Evolutionary conservation across 2,329 filamentous ascomycete genomes (phyloP).

Genomic region (Zymoseptoria brevis): DNA sequence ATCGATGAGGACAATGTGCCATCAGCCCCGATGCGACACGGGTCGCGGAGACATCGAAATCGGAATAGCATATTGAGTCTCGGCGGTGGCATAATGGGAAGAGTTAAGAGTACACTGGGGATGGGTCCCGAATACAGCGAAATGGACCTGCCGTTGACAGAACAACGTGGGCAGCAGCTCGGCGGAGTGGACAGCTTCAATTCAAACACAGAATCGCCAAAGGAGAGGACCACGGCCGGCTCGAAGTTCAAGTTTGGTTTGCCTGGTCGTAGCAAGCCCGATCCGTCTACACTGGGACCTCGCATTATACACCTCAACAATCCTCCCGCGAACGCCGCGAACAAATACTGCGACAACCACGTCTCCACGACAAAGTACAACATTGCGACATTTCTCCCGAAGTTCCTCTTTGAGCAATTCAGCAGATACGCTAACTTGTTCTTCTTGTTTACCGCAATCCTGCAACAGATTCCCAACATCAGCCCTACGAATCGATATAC

Average conservation of each 20-base stretch:
- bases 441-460: constrained; percentile 91
- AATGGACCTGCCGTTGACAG: constrained; percentile 94
- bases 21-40: constrained; percentile 47
- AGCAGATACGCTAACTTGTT: constrained; percentile 99
- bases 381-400: constrained; percentile 81
- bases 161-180: constrained; percentile 47
- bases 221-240: constrained; percentile 52
- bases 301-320: constrained; percentile 95
- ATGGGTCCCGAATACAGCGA: constrained; percentile 85
- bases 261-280: constrained; percentile 57
- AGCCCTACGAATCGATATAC: constrained; percentile 94
- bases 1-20: constrained; percentile 49
- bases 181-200: constrained; percentile 8
- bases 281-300: constrained; percentile 85
- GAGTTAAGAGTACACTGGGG: constrained; percentile 81
- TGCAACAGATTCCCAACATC: constrained; percentile 92
- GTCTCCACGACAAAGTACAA: constrained; percentile 99
- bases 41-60: constrained; percentile 40
- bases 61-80: constrained; percentile 83
- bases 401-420: constrained; percentile 97
- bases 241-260: constrained; percentile 89
- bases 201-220: constrained; percentile 12
- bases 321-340: constrained; percentile 76
- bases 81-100: constrained; percentile 79
- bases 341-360: constrained; percentile 93